Evolutionary conservation across 148 eudicot genomes (phyloP), one percentile per base, ranked within the genome.

Genomic region (Bassia scoparia): DNA sequence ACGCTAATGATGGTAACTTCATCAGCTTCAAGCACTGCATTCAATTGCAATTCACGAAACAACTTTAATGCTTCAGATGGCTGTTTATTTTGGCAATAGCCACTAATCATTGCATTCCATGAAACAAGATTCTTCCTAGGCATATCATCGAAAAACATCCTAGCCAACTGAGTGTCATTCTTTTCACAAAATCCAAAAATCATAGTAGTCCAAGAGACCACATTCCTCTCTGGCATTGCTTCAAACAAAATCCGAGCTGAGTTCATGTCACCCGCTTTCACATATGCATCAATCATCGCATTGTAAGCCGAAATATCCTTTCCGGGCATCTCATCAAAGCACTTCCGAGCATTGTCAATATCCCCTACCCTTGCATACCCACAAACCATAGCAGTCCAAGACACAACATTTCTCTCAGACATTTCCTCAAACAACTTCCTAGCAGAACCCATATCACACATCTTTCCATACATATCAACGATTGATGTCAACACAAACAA

Each of bases 51-150:
- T 66, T 86, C 81, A 55, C 64, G 78, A 69, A 93, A 90, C 73
- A 93, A 70, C 70, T 78, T 71, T 55, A 89, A 55, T 1, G 90
- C 92, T 81, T 90, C 90, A 31, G 80, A 76, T 24, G 94, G 85
- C 43, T 79, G 82, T 76, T 86, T 87, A 70, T 87, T 87, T 69
- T 73, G 87, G 72, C 83, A 83, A 81, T 87, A 88, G 52, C 98
- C 98, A 54, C 86, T 81, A 60, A 92, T 84, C 93, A 92, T 89
- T 4, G 91, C 84, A 55, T 89, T 89, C 96, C 97, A 92, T 27
- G 96, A 88, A 72, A 78, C 64, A 49, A 85, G 68, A 84, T 86
- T 89, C 76, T 80, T 89, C 59, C 72, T 70, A 2, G 90, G 96
- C 96, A 89, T 89, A 4, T 56, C 77, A 67, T 89, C 88, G 80